These are phyloP conservation scores for Cercospora beticola DNA, from an alignment of 2,329 filamentous ascomycete genomes.

Conservation along the genomic window DNA sequence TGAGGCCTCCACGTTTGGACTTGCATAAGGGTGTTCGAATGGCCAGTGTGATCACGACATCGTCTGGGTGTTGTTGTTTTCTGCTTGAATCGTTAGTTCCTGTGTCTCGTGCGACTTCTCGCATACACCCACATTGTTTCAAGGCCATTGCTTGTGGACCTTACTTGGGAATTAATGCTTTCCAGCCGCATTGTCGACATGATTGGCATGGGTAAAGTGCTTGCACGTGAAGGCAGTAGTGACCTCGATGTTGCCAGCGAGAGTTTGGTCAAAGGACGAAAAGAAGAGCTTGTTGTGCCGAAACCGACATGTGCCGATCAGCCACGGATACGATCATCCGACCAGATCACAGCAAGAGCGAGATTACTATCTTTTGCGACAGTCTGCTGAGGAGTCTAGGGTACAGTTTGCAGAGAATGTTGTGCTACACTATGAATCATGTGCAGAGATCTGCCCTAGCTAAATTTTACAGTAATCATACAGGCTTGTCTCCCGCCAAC, in stretches of 20 bases:
- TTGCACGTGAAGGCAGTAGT: neutral
- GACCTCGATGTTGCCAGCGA: neutral
- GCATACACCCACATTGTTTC: neutral
- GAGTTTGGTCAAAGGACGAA: neutral
- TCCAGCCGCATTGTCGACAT: neutral
- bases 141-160: neutral
- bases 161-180: neutral
- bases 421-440: neutral
- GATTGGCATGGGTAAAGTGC: neutral
- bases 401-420: neutral
- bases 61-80: constrained; percentile 72
- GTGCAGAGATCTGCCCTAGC: neutral
- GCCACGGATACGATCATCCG: neutral
- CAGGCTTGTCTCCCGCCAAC: constrained; percentile 15
- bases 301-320: neutral
- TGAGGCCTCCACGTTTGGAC: constrained; percentile 87
- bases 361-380: neutral
- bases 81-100: neutral
- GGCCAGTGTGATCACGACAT: constrained; percentile 93
- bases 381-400: neutral
- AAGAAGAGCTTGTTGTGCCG: neutral
- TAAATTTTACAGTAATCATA: neutral
- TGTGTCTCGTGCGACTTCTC: neutral
- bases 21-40: constrained; percentile 86
- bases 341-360: neutral